Percentiles rank a stretch among this genome's conserved stretches.
These are phyloP conservation scores for Tremella fuciformis DNA, from an alignment of 768 basidiomycete genomes.

Conservation along the genomic window DNA sequence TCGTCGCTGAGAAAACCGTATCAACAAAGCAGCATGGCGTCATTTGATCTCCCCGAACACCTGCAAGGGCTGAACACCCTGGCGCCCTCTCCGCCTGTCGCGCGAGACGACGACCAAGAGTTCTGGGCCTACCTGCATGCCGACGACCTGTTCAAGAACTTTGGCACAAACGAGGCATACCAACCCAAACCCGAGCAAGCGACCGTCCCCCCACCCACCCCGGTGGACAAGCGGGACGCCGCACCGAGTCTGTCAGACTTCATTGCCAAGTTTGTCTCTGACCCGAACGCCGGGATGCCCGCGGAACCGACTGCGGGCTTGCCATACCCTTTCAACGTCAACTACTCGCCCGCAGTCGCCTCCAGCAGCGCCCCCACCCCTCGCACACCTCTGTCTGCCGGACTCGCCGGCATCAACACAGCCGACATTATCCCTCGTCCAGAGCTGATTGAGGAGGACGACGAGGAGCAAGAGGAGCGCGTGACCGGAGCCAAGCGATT, in stretches of 20 bases:
- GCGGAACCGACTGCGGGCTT: conserved; percentile 7
- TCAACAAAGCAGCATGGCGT: conserved; percentile 24
- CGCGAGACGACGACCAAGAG: conserved; percentile 32
- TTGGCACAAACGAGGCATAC: conserved; percentile 20
- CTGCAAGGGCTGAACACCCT: conserved; percentile 37
- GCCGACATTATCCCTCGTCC: conserved; percentile 16
- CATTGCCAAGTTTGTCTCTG: conserved; percentile 35
- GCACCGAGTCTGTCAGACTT: conserved; percentile 39
- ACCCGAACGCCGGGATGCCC: conserved; percentile 4
- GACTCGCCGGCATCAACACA: conserved; percentile 17
- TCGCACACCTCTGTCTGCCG: background rate
- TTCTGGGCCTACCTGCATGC: conserved; percentile 43
- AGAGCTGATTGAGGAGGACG: conserved; percentile 18
- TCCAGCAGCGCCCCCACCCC: conserved; percentile 9
- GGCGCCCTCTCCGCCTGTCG: conserved; percentile 28
- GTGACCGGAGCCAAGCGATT: conserved; percentile 36
- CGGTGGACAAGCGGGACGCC: conserved; percentile 8
- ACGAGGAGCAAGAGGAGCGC: conserved; percentile 20
- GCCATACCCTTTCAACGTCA: conserved; percentile 21
- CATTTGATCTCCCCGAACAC: conserved; percentile 38
- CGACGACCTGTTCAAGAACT: conserved; percentile 43
- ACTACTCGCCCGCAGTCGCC: conserved; percentile 1
- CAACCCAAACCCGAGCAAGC: background rate
- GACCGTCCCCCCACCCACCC: conserved; percentile 7
- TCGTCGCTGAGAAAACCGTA: background rate